Base-by-base conservation (phyloP, 768 basidiomycete genomes). In the Tylopilus felleus region DNA sequence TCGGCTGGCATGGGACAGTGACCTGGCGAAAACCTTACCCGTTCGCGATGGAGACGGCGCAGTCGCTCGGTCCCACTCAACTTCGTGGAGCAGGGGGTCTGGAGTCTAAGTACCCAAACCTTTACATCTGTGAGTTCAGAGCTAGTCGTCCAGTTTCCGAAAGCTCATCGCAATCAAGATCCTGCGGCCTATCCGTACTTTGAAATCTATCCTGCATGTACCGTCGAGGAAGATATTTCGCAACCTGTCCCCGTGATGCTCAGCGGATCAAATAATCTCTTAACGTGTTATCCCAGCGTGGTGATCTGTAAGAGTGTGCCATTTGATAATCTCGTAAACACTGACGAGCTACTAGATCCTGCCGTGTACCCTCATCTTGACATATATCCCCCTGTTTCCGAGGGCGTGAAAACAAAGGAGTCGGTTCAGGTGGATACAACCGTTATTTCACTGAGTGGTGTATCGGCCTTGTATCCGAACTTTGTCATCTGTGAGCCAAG, bases 341-440 rank as follows among this genome's bases (percentile, higher is more conserved):
- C 60, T 61, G 43, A 59, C 46, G 10, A 29, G 10, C 13, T 22
- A 14, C 33, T 47, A 78, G 77, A 77, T 63, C 72, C 68, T 3
- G 52, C 69, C 1, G 65, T 65, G 23, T 80, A 79, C 55, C 77
- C 79, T 9, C 61, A 73, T 59, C 59, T 80, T 33, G 69, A 71
- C 25, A 50, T 77, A 19, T 77, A 79, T 60, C 76, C 76, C 19
- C 7, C 59, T 5, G 38, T 41, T 17, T 8, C 25, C 3, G 46
- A 31, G 8, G 17, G 28, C n/a, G 8, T 21, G 5, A 14, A 47
- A 12, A 38, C 4, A 16, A 41, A 45, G 16, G 28, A 3, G 6
- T 28, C 27, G 19, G 45, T 12, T 27, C 40, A 8, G 21, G 10
- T n/a, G 8, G 19, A 50, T 35, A 27, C 39, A 19, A 45, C n/a